Evolutionary conservation across 345 rosid genomes (phyloP).

Genomic region (Populus ilicifolia): DNA sequence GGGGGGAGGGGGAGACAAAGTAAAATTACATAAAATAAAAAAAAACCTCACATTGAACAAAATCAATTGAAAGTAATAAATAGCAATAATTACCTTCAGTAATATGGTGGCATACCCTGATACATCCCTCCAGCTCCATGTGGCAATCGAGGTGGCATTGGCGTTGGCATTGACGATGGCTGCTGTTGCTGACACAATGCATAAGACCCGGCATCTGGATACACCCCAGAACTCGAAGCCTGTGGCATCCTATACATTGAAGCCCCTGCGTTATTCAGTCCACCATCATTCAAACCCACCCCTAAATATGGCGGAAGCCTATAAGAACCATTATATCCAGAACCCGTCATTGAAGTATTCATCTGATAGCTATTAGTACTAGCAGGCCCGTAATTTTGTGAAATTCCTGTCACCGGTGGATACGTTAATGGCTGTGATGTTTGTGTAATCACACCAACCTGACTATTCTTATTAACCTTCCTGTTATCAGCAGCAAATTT

Average conservation of each 20-base stretch:
- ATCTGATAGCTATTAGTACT: conserved; percentile 12
- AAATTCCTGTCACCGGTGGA: background rate
- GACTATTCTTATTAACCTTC: conserved; percentile 19
- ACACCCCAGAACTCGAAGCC: conserved; percentile 16
- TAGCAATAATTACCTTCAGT: conserved; percentile 18
- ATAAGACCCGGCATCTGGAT: conserved; percentile 25
- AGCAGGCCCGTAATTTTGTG: background rate
- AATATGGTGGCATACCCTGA: conserved; percentile 33
- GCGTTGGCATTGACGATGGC: background rate
- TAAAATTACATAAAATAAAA: background rate
- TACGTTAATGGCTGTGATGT: background rate
- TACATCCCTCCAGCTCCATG: conserved; percentile 33
- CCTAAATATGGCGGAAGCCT: conserved; percentile 26
- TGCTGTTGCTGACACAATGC: conserved; percentile 24
- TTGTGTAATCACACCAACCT: background rate
- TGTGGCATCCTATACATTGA: conserved; percentile 28
- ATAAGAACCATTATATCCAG: conserved; percentile 14
- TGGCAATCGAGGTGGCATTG: conserved; percentile 29
- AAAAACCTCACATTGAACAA: background rate
- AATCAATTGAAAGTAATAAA: background rate
- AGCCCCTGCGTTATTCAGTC: conserved; percentile 18
- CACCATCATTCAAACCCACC: conserved; percentile 18
- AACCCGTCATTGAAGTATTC: conserved; percentile 19
- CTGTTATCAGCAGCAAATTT: conserved; percentile 31
- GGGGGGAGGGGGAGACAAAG: background rate